phyloP scores from a whole-genome alignment of 148 eudicot species.

The Polygonum aviculare region DNA sequence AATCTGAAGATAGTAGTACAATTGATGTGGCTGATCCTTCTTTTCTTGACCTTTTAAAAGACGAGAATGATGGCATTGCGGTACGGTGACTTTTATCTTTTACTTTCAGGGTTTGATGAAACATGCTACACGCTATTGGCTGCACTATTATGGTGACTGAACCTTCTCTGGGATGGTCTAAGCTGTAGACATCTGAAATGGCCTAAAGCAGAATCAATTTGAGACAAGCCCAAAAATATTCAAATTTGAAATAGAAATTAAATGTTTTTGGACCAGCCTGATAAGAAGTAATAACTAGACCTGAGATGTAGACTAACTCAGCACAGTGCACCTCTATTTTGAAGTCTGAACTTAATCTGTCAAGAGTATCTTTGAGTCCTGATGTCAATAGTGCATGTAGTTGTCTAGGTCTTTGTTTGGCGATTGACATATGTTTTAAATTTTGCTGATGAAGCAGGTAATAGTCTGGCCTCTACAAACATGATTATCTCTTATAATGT shows the following conservation, averaged over 20 bases:
- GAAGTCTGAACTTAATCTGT: not conserved
- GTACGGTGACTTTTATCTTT: slow-evolving; percentile 34
- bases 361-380: not conserved
- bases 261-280: not conserved
- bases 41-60: slow-evolving; percentile 94
- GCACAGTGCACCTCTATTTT: not conserved
- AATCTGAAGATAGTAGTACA: slow-evolving; percentile 77
- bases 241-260: not conserved
- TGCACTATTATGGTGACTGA: not conserved
- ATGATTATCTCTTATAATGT: not conserved
- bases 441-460: not conserved
- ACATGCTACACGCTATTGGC: not conserved
- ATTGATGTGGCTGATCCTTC: slow-evolving; percentile 86
- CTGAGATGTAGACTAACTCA: not conserved
- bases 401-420: not conserved
- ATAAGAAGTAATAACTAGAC: not conserved
- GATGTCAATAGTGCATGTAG: not conserved
- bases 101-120: not conserved
- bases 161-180: not conserved
- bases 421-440: not conserved
- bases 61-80: slow-evolving; percentile 96
- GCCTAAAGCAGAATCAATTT: not conserved
- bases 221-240: not conserved
- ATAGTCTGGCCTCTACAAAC: not conserved
- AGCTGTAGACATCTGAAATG: not conserved